Evolutionary conservation across 371 early-diverging fungal species (phyloP), one percentile per base, ranked within the genome.

Genomic region (Mucor plumbeus): DNA sequence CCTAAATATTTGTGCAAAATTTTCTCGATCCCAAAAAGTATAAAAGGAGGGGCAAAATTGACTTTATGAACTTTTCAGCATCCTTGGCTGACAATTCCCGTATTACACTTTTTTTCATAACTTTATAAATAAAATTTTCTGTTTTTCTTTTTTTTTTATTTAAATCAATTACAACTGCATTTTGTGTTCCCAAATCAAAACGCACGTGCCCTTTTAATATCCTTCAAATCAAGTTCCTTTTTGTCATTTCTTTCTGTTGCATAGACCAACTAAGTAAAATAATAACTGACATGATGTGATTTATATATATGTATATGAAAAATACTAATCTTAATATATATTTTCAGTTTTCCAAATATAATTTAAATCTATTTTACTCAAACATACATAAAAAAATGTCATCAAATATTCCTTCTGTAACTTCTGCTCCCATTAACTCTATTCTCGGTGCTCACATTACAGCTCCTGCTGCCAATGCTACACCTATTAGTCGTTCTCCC

Each of bases 361-460:
- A 35, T 47, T 21, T 36, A 40, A 38, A 7, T 26, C 21, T 40
- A 17, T 21, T 26, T 40, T 44, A 67, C 19, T 41, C 53, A 53
- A 53, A 53, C 31, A 47, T 19, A 47, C 5, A 53, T 21, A 53
- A 48, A 50, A 50, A 53, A 53, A 80, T 81, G 81, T 62, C 75
- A 44, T 78, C 81, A 63, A 74, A 76, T 53, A 70, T 82, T 34
- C 78, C 82, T 73, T 72, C 75, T 62, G 78, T 78, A 70, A 71
- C 80, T 58, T 71, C 78, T 66, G 78, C 74, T 61, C 85, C 86
- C 15, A 72, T 81, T 63, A 80, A 84, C 60, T 87, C 88, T 34
- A 67, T 77, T 39, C 68, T 69, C 58, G 68, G 65, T 63, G 63
- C 68, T n/a, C 74, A 73, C 36, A 76, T 82, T 59, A 74, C 80